Evolutionary conservation across 208 protist species (phyloP).

Genomic region (Jaenimonas drosophilae): DNA sequence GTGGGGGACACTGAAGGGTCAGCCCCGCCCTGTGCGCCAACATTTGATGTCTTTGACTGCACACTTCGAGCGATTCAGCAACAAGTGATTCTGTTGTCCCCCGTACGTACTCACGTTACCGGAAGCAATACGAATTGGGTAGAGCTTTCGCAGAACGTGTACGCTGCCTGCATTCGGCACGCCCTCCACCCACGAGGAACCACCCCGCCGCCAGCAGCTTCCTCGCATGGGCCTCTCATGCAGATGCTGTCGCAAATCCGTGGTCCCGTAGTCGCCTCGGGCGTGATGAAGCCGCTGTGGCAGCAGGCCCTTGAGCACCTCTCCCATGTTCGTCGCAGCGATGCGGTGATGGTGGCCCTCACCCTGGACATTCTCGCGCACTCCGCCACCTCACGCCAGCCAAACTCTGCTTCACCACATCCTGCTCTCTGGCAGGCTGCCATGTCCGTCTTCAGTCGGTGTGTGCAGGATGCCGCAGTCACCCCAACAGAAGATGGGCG

Average conservation of each 20-base stretch:
- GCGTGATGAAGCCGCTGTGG: neutral
- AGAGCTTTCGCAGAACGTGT: conserved; percentile 13
- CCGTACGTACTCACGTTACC: no score
- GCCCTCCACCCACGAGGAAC: neutral
- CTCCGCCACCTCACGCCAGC: neutral
- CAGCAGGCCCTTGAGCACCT: conserved; percentile 16
- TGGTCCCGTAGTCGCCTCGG: no score
- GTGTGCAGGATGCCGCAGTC: no score
- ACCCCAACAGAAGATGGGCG: no score
- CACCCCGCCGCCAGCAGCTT: neutral
- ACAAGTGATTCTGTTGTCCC: no score
- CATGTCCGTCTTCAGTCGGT: no score
- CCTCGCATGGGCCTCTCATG: neutral
- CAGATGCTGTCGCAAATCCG: no score
- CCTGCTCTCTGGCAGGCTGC: no score
- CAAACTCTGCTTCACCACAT: no score
- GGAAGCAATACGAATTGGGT: neutral
- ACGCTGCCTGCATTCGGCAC: conserved; percentile 9
- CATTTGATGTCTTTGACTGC: no score
- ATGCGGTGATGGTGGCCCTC: conserved; percentile 29
- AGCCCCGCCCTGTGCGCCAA: no score
- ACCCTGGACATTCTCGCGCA: conserved; percentile 15
- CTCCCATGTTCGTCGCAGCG: conserved; percentile 14
- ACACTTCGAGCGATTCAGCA: no score
- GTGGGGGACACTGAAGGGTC: neutral